Conservation (phyloP, 441 rosid species). For the Brassica balearica region DNA sequence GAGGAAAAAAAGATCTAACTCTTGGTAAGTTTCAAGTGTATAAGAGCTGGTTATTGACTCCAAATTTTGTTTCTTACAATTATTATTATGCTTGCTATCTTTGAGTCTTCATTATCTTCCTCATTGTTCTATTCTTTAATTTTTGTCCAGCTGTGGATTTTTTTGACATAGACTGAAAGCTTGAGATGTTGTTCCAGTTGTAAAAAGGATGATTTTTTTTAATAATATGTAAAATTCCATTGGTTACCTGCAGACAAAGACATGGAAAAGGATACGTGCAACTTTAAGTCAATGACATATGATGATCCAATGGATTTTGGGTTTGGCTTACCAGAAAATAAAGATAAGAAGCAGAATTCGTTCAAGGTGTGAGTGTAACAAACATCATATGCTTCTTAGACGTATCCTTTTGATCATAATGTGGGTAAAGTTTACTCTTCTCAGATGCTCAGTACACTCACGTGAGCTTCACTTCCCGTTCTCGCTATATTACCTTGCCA, state of each 20-base stretch:
- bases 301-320: slow-evolving; percentile 76
- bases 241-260: slow-evolving; percentile 59
- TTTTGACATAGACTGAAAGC: slow-evolving; percentile 18
- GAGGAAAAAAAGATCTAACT: slow-evolving; percentile 56
- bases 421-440: too few species aligned
- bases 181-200: slow-evolving; percentile 18
- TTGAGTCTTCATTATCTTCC: slow-evolving; percentile 10
- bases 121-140: neutral
- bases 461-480: too few species aligned
- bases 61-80: neutral
- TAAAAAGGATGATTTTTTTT: neutral
- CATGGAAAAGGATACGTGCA: slow-evolving; percentile 82
- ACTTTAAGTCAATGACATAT: slow-evolving; percentile 62
- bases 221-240: slow-evolving; percentile 11
- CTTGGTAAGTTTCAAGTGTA: slow-evolving; percentile 52
- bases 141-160: slow-evolving; percentile 8
- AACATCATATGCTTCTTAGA: slow-evolving; percentile 26
- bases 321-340: slow-evolving; percentile 59
- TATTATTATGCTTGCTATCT: slow-evolving; percentile 10
- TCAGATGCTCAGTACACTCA: too few species aligned
- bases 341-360: slow-evolving; percentile 46
- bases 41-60: slow-evolving; percentile 9
- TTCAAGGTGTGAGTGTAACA: slow-evolving; percentile 66
- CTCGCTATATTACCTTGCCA: too few species aligned
- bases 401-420: neutral